Conservation (phyloP, 345 rosid species). For the Syzygium aqueum region DNA sequence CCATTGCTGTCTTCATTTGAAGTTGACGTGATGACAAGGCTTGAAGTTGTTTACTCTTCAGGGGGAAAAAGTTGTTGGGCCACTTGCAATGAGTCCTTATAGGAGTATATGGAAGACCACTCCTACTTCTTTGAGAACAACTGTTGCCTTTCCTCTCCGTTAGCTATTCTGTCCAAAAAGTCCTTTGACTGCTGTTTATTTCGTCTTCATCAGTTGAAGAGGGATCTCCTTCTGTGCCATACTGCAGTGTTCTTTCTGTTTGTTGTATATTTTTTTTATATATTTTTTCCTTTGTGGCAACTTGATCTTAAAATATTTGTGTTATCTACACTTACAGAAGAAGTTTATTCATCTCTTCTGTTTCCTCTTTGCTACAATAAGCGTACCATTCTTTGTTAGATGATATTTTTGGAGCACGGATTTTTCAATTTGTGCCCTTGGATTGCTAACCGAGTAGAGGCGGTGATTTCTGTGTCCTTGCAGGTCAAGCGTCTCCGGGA, state of each 20-base stretch:
- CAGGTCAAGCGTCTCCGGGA: constrained; percentile 46
- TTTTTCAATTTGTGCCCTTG: background rate
- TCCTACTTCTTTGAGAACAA: background rate
- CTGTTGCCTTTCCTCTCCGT: background rate
- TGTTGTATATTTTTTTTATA: background rate
- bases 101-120: background rate
- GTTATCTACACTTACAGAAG: background rate
- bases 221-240: background rate
- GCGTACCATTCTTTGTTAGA: background rate
- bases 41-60: background rate
- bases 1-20: background rate
- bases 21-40: background rate
- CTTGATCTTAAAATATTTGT: background rate
- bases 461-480: background rate
- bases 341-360: background rate
- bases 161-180: background rate
- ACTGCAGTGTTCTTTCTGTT: background rate
- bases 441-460: background rate
- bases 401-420: background rate
- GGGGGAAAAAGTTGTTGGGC: background rate
- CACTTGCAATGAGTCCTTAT: background rate
- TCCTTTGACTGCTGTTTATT: background rate
- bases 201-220: background rate
- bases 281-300: background rate
- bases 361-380: background rate